phyloP scores from a whole-genome alignment of 805 yeast genomes.

The Alloascoidea hylecoeti region DNA sequence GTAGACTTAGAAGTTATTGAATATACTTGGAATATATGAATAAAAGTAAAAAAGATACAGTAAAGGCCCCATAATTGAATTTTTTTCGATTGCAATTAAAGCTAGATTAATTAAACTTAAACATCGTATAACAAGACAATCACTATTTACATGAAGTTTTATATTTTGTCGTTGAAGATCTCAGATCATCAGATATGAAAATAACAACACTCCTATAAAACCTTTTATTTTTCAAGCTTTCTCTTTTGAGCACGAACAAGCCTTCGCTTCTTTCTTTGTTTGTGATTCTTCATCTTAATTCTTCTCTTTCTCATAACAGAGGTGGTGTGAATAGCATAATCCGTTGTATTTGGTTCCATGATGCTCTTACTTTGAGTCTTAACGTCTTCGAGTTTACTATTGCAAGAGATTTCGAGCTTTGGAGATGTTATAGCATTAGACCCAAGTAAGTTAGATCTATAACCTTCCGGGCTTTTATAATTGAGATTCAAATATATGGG shows the following conservation, averaged over 20 bases:
- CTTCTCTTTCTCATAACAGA: conserved; percentile 36
- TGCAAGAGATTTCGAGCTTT: not conserved
- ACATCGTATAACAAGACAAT: too few relatives aligned
- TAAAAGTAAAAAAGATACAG: too few relatives aligned
- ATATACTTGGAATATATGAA: too few relatives aligned
- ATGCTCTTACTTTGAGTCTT: not conserved
- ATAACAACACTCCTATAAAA: too few relatives aligned
- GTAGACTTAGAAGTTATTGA: too few relatives aligned
- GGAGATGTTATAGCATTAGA: not conserved
- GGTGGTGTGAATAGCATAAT: not conserved
- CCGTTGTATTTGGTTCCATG: not conserved
- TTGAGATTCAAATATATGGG: not conserved
- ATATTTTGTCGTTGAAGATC: too few relatives aligned
- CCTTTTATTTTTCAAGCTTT: conserved; percentile 15
- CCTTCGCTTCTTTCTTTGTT: conserved; percentile 93
- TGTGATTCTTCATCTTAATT: conserved; percentile 95
- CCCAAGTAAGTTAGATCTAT: not conserved
- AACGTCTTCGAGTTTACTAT: not conserved
- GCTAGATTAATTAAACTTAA: too few relatives aligned
- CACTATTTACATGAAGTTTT: too few relatives aligned
- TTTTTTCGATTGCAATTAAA: too few relatives aligned
- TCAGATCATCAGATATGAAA: too few relatives aligned
- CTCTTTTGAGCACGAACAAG: conserved; percentile 46
- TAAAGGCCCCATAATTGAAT: too few relatives aligned
- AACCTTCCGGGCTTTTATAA: not conserved